These are phyloP conservation scores for Leptographium flavum DNA, from an alignment of 2,329 filamentous ascomycete genomes.

Conservation along the genomic window DNA sequence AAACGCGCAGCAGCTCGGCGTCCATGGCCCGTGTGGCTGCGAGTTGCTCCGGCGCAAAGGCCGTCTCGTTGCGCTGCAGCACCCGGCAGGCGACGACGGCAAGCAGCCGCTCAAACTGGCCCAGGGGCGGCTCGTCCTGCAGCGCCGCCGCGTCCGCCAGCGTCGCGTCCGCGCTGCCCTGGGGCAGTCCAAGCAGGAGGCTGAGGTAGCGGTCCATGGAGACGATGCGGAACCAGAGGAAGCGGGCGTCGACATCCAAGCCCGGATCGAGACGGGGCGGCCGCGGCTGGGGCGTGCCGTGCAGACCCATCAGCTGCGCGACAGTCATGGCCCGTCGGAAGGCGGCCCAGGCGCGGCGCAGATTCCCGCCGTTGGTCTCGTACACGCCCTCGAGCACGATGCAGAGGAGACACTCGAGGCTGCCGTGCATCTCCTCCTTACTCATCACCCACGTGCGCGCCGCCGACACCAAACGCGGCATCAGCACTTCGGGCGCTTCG, in stretches of 20 bases:
- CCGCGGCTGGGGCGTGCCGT: background rate
- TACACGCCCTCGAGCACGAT: conserved; percentile 31
- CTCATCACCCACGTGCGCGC: too few species aligned
- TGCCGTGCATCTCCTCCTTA: conserved; percentile 22
- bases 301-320: conserved; percentile 7
- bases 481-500: conserved; percentile 7
- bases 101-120: background rate
- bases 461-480: too few species aligned
- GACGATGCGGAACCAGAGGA: conserved; percentile 20
- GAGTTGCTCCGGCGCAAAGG: background rate
- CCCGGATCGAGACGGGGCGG: too few species aligned
- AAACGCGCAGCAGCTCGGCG: background rate
- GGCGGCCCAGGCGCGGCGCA: conserved; percentile 30
- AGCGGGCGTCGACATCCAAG: conserved; percentile 2
- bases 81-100: background rate
- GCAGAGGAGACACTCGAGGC: conserved; percentile 34
- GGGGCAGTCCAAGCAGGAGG: conserved; percentile 20
- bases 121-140: background rate
- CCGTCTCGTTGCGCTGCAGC: conserved; percentile 1
- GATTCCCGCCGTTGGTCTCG: conserved; percentile 30
- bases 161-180: background rate
- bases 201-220: conserved; percentile 20
- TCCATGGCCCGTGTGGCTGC: too few species aligned
- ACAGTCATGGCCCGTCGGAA: conserved; percentile 27
- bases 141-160: background rate